These are phyloP conservation scores for Emericellopsis cladophorae DNA, from an alignment of 2,329 filamentous ascomycete genomes.

Conservation along the genomic window DNA sequence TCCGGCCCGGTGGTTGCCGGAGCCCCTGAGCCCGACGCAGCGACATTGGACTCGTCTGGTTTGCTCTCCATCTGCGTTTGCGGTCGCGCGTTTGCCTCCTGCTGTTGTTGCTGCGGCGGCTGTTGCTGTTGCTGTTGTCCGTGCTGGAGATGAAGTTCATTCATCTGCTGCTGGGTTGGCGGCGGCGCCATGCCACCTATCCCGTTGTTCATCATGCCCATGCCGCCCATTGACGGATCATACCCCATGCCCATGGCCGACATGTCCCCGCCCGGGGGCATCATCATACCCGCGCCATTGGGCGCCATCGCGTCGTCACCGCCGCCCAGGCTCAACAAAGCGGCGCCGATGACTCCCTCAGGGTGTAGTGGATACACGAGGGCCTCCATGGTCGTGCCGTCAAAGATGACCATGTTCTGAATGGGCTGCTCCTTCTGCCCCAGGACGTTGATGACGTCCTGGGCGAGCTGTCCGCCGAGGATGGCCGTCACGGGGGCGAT, in stretches of 20 bases:
- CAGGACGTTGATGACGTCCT: slow-evolving; percentile 95
- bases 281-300: slow-evolving; percentile 11
- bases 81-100: no score
- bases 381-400: slow-evolving; percentile 68
- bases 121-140: background rate
- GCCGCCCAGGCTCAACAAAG: slow-evolving; percentile 23
- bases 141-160: background rate
- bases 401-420: slow-evolving; percentile 88
- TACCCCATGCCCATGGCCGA: slow-evolving; percentile 9
- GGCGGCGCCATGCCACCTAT: slow-evolving; percentile 10
- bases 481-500: slow-evolving; percentile 80
- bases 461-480: slow-evolving; percentile 78
- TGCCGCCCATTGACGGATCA: slow-evolving; percentile 6
- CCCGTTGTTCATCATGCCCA: background rate
- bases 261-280: slow-evolving; percentile 5
- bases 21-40: no score
- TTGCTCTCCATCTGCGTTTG: no score
- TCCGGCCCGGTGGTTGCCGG: no score
- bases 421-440: slow-evolving; percentile 86
- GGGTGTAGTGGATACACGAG: slow-evolving; percentile 76
- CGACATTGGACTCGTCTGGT: no score
- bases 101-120: background rate
- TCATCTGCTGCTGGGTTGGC: slow-evolving; percentile 1
- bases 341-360: slow-evolving; percentile 38
- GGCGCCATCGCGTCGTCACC: slow-evolving; percentile 6